Evolutionary conservation across 2,329 filamentous ascomycete genomes (phyloP), one percentile per base, ranked within the genome.

Genomic region (Fusarium xylarioides): DNA sequence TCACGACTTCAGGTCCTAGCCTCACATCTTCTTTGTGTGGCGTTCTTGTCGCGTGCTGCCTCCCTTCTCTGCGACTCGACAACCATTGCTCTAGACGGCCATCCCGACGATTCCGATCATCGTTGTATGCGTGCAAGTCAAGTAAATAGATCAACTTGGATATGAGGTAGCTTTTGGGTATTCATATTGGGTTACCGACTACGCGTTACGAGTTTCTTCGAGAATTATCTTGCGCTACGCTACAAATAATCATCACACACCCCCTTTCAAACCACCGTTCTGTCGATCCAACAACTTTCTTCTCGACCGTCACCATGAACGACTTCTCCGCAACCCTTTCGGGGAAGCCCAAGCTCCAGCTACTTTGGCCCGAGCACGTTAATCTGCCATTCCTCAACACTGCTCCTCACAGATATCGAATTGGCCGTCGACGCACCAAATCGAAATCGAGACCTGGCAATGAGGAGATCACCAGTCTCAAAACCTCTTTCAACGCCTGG

Each of bases 401-500:
- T 44, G 79, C 83, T 26, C 83, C 83, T 34, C 80, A 79, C 37
- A 82, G 83, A 70, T 84, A 83, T 73, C 80, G 81, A 68, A 78
- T 79, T 66, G 79, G 80, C 61, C 82, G 83, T 43, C 80, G 78
- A 54, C 82, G 83, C 52, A 79, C 79, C 54, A 80, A 82, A 53
- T 82, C 83, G 64, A 83, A 83, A 77, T 82, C 82, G 18, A 82
- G 82, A 69, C 76, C 78, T 23, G 80, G 80, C 47, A 76, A 79
- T 49, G 81, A 93, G 56, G 92, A 92, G 71, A 90, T 98, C 78
- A 89, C 94, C 56, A 88, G 87, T 35, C 86, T 98, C 62, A 89
- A 97, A 82, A 95, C 91, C 21, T 97, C 95, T 2, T 93, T 95
- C 82, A 95, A 92, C 74, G 91, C 94, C 10, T 86, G 89, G 77